These are phyloP conservation scores for Sarocladium oryzae DNA, from an alignment of 2,329 filamentous ascomycete species.

Conservation along the genomic window DNA sequence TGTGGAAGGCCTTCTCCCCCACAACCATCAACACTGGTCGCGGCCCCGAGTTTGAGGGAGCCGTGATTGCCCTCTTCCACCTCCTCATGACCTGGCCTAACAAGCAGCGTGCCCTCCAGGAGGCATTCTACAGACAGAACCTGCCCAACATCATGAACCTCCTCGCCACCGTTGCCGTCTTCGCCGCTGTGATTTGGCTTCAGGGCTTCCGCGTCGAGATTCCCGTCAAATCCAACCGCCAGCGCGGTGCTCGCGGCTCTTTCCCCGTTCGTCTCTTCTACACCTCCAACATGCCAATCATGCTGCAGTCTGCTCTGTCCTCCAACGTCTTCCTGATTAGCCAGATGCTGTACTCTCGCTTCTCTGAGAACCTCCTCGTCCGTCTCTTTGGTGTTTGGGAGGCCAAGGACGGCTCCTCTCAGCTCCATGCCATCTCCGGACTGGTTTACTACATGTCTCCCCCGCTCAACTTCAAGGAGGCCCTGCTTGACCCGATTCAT, in stretches of 20 bases:
- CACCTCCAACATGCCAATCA: constrained; percentile 99
- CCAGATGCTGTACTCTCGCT: constrained; percentile 98
- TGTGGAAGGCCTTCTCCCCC: constrained; percentile 99
- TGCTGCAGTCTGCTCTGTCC: constrained; percentile 96
- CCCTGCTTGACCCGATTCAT: constrained; percentile 93
- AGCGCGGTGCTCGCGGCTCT: constrained; percentile 95
- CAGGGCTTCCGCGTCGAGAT: constrained; percentile 99
- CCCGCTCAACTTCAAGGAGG: constrained; percentile 94
- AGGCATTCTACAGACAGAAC: constrained; percentile 99
- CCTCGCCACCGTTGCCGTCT: constrained; percentile 84
- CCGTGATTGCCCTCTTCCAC: constrained; percentile 96
- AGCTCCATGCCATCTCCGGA: constrained; percentile 89
- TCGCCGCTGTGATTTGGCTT: constrained; percentile 97
- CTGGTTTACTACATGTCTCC: constrained; percentile 99
- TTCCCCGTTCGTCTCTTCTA: constrained; percentile 99
- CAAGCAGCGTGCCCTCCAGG: constrained; percentile 96
- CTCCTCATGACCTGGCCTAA: constrained; percentile 97
- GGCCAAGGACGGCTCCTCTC: constrained; percentile 88
- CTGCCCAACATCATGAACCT: constrained; percentile 99
- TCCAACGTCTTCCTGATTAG: constrained; percentile 99
- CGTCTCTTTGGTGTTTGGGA: constrained; percentile 98
- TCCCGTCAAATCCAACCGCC: constrained; percentile 97
- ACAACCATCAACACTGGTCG: constrained; percentile 99
- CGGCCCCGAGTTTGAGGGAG: constrained; percentile 98
- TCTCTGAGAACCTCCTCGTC: constrained; percentile 97